phyloP scores from a whole-genome alignment of 305 asterid species.

The Fraxinus sp. region DNA sequence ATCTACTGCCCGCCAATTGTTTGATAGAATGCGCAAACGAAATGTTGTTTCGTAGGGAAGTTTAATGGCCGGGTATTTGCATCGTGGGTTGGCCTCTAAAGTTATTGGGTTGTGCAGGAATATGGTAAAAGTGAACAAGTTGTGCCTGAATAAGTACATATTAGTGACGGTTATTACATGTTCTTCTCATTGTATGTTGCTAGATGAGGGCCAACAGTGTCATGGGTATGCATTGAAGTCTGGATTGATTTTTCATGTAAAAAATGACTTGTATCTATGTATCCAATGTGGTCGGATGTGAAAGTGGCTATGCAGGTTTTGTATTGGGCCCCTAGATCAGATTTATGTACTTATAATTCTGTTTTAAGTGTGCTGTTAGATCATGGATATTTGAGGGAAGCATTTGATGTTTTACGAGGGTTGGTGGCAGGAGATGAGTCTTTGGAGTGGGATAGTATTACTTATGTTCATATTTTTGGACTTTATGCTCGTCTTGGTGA shows the following conservation, averaged over 20 bases:
- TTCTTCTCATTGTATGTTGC: conserved; percentile 52
- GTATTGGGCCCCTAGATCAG: conserved; percentile 45
- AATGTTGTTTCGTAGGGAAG: conserved; percentile 69
- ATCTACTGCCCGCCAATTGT: conserved; percentile 47
- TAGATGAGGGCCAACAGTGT: conserved; percentile 63
- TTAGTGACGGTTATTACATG: conserved; percentile 53
- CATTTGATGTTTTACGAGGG: conserved; percentile 42
- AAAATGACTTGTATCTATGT: conserved; percentile 63
- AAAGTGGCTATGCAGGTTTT: conserved; percentile 49
- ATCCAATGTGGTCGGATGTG: conserved; percentile 43
- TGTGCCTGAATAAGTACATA: conserved; percentile 54
- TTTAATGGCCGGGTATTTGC: conserved; percentile 67
- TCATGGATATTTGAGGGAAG: conserved; percentile 37
- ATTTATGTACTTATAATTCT: conserved; percentile 58
- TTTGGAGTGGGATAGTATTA: conserved; percentile 47
- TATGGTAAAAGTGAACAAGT: conserved; percentile 44
- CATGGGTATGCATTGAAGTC: conserved; percentile 69
- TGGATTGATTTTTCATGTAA: conserved; percentile 65
- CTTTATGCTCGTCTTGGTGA: conserved; percentile 56
- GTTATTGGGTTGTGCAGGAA: conserved; percentile 44
- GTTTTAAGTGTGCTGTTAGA: conserved; percentile 26
- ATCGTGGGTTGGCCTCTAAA: conserved; percentile 37
- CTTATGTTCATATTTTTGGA: conserved; percentile 53
- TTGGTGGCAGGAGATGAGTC: conserved; percentile 25
- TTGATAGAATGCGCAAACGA: conserved; percentile 62